Evolutionary conservation across 805 yeast genomes (phyloP).

Genomic region (Kuraishia hungarica): DNA sequence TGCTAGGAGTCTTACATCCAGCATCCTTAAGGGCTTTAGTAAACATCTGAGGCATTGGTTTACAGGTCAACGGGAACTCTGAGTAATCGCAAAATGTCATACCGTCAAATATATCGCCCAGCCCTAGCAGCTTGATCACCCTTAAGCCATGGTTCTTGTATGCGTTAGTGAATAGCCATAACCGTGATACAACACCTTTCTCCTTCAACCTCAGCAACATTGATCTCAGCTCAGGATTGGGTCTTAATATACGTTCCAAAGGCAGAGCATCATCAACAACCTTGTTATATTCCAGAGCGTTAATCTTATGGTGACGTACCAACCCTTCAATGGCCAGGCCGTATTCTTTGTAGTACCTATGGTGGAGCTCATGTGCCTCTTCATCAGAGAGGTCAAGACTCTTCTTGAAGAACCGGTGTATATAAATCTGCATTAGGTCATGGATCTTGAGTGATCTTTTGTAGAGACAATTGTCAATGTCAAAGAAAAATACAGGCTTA

Average conservation of each 20-base stretch:
- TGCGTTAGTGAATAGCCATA: constrained; percentile 95
- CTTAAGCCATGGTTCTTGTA: constrained; percentile 84
- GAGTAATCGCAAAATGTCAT: constrained; percentile 87
- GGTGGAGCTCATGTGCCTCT: constrained; percentile 67
- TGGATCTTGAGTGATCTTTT: constrained; percentile 66
- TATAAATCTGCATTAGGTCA: constrained; percentile 80
- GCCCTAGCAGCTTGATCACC: constrained; percentile 69
- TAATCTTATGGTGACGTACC: constrained; percentile 58
- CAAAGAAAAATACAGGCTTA: constrained; percentile 60
- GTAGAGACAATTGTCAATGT: constrained; percentile 90
- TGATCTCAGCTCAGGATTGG: constrained; percentile 45
- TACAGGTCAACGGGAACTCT: constrained; percentile 64
- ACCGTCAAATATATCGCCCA: constrained; percentile 93
- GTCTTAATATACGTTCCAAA: constrained; percentile 64
- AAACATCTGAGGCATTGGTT: constrained; percentile 75
- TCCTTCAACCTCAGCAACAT: constrained; percentile 36
- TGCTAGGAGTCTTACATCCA: constrained; percentile 37
- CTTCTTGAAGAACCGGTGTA: constrained; percentile 71
- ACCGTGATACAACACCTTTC: constrained; percentile 49
- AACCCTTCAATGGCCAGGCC: constrained; percentile 94
- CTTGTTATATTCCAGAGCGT: constrained; percentile 81
- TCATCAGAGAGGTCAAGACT: constrained; percentile 54
- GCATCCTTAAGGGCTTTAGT: constrained; percentile 58
- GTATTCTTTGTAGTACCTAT: constrained; percentile 71
- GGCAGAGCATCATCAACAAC: constrained; percentile 92